Conservation (phyloP, 139 green algal species). For the Diplosphaera chodatii region DNA sequence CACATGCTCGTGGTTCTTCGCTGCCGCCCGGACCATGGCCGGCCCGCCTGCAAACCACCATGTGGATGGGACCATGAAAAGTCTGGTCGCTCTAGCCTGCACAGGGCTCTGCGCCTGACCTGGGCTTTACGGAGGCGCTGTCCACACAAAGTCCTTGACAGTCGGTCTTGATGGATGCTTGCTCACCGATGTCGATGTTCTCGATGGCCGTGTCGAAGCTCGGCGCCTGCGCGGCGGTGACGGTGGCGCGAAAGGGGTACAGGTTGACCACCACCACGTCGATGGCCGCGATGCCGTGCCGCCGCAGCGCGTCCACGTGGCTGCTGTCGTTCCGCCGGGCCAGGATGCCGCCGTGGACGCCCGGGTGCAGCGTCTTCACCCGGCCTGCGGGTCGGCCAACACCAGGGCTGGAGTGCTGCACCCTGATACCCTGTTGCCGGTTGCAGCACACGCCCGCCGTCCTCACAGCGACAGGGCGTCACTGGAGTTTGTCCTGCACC, state of each 20-base stretch:
- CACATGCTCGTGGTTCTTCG: slow-evolving; percentile 86
- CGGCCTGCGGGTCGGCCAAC: slow-evolving; percentile 49
- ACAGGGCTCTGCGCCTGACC: too few relatives aligned
- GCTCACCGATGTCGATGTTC: slow-evolving; percentile 96
- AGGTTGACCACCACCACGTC: slow-evolving; percentile 96
- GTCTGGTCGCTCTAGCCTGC: too few relatives aligned
- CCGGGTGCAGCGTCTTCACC: slow-evolving; percentile 98
- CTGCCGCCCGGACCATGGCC: slow-evolving; percentile 93
- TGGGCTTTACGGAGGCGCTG: too few relatives aligned
- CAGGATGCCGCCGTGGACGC: slow-evolving; percentile 95
- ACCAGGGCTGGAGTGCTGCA: too few relatives aligned
- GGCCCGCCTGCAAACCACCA: slow-evolving; percentile 59
- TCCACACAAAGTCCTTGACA: too few relatives aligned
- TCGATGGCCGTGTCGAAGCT: slow-evolving; percentile 83
- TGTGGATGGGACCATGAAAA: neutral
- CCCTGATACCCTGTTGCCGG: too few relatives aligned
- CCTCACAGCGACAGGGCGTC: too few relatives aligned
- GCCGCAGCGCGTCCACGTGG: slow-evolving; percentile 83
- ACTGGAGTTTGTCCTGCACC: too few relatives aligned
- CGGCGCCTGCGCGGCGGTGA: slow-evolving; percentile 56
- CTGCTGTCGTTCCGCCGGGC: slow-evolving; percentile 66
- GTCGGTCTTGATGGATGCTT: too few relatives aligned
- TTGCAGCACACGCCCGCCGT: too few relatives aligned
- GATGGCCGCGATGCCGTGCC: slow-evolving; percentile 84
- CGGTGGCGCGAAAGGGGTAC: slow-evolving; percentile 95